phyloP scores from a whole-genome alignment of 495 filamentous ascomycete genomes.

The Hyaloscypha bicolor region DNA sequence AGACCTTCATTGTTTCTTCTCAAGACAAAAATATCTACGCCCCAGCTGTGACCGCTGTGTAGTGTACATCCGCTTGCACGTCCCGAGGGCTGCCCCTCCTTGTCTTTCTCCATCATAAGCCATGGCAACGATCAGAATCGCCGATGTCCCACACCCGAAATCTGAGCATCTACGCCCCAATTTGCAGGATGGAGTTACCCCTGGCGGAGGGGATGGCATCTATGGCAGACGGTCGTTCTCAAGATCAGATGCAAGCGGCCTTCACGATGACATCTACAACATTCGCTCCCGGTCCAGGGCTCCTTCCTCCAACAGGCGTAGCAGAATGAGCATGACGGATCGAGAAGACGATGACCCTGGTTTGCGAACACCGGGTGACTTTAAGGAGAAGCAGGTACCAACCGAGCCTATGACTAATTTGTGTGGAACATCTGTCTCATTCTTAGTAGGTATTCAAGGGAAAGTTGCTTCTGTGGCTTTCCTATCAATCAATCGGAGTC shows the following conservation, averaged over 20 bases:
- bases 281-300: constrained; percentile 14
- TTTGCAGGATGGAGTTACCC: constrained; percentile 8
- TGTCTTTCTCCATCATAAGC: not conserved
- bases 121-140: constrained; percentile 20
- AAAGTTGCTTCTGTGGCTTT: constrained; percentile 51
- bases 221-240: constrained; percentile 5
- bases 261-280: constrained; percentile 18
- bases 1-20: not conserved
- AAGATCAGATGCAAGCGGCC: constrained; percentile 7
- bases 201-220: constrained; percentile 7
- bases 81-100: not conserved
- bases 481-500: constrained; percentile 71
- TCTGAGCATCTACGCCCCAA: not conserved
- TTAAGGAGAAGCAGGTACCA: constrained; percentile 25
- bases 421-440: not conserved
- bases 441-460: constrained; percentile 44
- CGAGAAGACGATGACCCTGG: constrained; percentile 25
- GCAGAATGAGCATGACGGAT: constrained; percentile 7
- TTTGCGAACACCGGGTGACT: constrained; percentile 18
- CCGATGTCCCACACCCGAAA: constrained; percentile 14
- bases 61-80: constrained; percentile 6
- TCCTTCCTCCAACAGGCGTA: constrained; percentile 9
- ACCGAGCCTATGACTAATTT: not conserved
- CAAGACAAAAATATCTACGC: constrained; percentile 5
- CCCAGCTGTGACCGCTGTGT: not conserved